These are phyloP conservation scores for Albatrellus ellisii DNA, from an alignment of 768 basidiomycete genomes.

Conservation along the genomic window DNA sequence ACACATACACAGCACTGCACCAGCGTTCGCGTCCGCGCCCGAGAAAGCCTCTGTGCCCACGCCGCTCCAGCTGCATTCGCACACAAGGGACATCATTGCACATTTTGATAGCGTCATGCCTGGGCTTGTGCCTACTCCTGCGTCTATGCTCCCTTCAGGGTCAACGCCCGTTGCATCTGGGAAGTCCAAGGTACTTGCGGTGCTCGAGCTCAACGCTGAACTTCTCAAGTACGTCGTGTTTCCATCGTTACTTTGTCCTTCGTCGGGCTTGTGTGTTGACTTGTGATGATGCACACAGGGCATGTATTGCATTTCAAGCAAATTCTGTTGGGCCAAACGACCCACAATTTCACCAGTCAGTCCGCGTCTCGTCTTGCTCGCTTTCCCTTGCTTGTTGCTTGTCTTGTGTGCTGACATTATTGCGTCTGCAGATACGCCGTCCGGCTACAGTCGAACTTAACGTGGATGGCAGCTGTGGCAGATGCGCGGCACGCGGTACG, in stretches of 20 bases:
- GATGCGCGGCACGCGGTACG: conserved; percentile 42
- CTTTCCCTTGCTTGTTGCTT: conserved; percentile 2
- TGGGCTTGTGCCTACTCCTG: background rate
- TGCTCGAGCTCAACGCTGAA: conserved; percentile 59
- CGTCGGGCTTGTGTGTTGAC: background rate
- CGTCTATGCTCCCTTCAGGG: background rate
- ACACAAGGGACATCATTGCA: too few relatives aligned
- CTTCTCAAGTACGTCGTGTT: conserved; percentile 50
- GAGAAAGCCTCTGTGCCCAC: too few relatives aligned
- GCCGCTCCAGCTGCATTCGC: too few relatives aligned
- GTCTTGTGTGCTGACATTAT: conserved; percentile 11
- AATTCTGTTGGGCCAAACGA: conserved; percentile 36
- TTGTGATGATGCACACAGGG: conserved; percentile 23
- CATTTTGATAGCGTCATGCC: too few relatives aligned
- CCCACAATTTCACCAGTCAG: conserved; percentile 44
- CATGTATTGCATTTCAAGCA: conserved; percentile 46
- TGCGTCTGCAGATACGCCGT: conserved; percentile 36
- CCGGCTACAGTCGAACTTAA: conserved; percentile 58
- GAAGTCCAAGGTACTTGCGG: conserved; percentile 40
- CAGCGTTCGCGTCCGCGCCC: too few relatives aligned
- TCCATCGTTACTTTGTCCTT: too few relatives aligned
- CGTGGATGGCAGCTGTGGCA: conserved; percentile 57
- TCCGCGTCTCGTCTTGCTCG: conserved; percentile 8
- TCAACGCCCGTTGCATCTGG: background rate
- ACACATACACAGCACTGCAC: too few relatives aligned